Evolutionary conservation across 2,329 filamentous ascomycete genomes (phyloP).

Genomic region (Aspergillus nomiae): DNA sequence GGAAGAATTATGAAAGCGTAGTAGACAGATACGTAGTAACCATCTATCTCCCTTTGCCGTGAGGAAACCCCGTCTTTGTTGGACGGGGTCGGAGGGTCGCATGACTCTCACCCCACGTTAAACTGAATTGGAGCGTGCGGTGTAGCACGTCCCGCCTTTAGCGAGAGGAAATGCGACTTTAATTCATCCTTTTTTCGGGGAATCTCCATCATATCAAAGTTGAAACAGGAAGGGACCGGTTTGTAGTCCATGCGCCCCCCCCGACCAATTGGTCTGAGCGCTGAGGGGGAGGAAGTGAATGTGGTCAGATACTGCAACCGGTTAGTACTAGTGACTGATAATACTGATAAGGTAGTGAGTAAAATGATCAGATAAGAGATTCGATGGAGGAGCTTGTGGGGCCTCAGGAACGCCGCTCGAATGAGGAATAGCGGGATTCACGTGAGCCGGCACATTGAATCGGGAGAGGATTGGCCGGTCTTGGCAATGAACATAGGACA

Average conservation of each 20-base stretch:
- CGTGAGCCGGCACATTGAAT: background rate
- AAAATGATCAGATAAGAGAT: constrained; percentile 15
- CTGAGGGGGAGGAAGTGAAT: background rate
- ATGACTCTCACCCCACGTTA: constrained; percentile 1
- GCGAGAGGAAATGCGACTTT: background rate
- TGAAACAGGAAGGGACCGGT: background rate
- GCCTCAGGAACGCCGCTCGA: background rate
- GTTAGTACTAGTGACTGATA: background rate
- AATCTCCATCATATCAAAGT: background rate
- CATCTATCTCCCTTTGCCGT: background rate
- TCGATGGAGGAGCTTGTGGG: constrained; percentile 3
- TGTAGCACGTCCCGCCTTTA: constrained; percentile 1
- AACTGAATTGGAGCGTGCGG: constrained; percentile 3
- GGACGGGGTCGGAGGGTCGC: background rate
- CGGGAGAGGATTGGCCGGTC: background rate
- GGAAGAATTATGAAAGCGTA: no score
- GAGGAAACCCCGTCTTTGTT: background rate
- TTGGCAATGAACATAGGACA: background rate
- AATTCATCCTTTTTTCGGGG: constrained; percentile 1
- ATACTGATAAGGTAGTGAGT: constrained; percentile 3
- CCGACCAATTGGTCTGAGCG: background rate
- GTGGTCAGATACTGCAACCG: background rate
- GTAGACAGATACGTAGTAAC: background rate
- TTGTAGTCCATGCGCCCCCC: background rate
- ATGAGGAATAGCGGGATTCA: background rate